Base-by-base conservation (phyloP, 257 asterid species). In the Fraxinus cuspidata region DNA sequence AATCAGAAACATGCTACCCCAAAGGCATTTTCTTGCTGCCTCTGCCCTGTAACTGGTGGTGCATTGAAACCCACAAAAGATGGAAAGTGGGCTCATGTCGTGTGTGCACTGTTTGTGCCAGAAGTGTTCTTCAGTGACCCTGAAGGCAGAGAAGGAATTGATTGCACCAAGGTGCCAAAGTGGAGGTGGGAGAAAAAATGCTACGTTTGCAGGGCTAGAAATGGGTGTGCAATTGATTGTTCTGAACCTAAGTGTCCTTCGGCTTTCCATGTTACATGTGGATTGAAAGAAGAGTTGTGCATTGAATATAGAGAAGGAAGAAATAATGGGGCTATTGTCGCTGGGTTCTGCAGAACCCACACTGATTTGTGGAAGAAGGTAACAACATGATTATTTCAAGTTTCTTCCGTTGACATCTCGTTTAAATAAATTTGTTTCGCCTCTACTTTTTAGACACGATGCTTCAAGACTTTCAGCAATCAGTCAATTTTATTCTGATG, bases 351-450 rank as follows among this genome's bases (percentile, higher is more conserved):
- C 78, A 74, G 80, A 11, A 76, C 80, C 74, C 98, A 94, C 49
- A 82, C 97, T 72, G 88, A 90, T 85, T 76, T 92, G 1, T 94
- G 98, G 98, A 79, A 87, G 77, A 92, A 91, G 97, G 98, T 94
- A 58, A 21, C 18, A 16, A 18, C 67, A 23, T 67, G 53, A 44
- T 27, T 8, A 18, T 38, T 1, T 10, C 49, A 1, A 0, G 0
- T 18, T 56, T 56, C n/a, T 6, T 7, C 5, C 53, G 19, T 31
- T 21, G 2, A 4, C 40, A 5, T 40, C 38, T 25, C 0, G n/a
- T 18, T 34, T 35, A 2, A 42, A 42, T 42, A 42, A 42, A 11
- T 42, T 10, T 40, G 16, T 11, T 15, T 42, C 16, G 15, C 12
- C 15, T 12, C 18, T 2, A 42, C 49, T 13, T 42, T 42, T 0